Percentiles rank a stretch among this genome's conserved stretches.
These are phyloP conservation scores for Phytophthora sp. DNA, from an alignment of 352 stramenopile species.

Conservation along the genomic window DNA sequence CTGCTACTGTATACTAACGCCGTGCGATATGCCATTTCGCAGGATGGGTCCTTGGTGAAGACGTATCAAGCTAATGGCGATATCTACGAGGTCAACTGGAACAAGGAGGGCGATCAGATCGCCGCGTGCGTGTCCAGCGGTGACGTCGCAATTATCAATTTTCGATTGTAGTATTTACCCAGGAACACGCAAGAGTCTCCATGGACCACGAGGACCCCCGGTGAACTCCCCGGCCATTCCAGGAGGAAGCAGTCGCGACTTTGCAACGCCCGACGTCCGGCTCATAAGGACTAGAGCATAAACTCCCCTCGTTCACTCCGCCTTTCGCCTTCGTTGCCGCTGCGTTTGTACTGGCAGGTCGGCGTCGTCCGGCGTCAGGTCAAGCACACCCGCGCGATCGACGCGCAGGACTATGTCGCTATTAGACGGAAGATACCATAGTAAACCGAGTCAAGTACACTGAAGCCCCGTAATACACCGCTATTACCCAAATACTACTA, in stretches of 20 bases:
- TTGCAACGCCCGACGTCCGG: conserved; percentile 30
- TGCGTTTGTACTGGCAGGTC: conserved; percentile 12
- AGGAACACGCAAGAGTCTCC: conserved; percentile 36
- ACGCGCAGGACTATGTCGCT: no score
- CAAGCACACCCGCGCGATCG: no score
- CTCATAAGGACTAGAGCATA: conserved; percentile 49
- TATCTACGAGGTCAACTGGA: conserved; percentile 99
- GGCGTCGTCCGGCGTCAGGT: no score
- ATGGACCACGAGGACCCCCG: conserved; percentile 12
- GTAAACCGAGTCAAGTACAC: background rate
- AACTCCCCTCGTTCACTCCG: conserved; percentile 30
- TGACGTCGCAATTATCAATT: conserved; percentile 90
- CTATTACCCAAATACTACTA: no score
- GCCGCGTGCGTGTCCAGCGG: conserved; percentile 87
- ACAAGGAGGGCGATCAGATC: conserved; percentile 88
- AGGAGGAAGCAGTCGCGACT: conserved; percentile 29
- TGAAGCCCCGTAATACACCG: no score
- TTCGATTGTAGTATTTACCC: conserved; percentile 91
- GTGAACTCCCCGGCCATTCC: conserved; percentile 15
- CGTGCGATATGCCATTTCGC: background rate
- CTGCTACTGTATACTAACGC: background rate
- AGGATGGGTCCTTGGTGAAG: conserved; percentile 85
- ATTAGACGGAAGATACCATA: conserved; percentile 4
- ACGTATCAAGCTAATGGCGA: conserved; percentile 93
- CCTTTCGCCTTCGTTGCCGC: conserved; percentile 21